Evolutionary conservation across 495 filamentous ascomycete genomes (phyloP), one percentile per base, ranked within the genome.

Genomic region (Hypoxylon trugodes): DNA sequence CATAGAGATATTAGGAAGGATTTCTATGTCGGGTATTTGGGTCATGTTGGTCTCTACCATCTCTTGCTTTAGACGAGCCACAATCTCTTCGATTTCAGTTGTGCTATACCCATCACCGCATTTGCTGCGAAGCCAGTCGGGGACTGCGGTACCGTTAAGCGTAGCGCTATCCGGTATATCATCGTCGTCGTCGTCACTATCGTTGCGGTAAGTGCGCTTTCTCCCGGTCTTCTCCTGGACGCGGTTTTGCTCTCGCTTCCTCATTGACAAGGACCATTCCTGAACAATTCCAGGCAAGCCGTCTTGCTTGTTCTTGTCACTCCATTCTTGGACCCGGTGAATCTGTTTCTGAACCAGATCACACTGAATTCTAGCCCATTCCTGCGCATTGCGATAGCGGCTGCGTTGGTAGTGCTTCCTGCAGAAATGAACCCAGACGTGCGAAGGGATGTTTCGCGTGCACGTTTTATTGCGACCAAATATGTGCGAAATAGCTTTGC

Each of bases 391-490:
- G 0, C 88, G 80, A 69, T 93, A 95, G 0, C 87, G 79, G 28
- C 74, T 79, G 0, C 90, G 87, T 73, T 96, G 92, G 73, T 96
- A 96, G 66, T 94, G 89, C 68, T 93, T 95, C 1, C 92, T 83
- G 68, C 93, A 96, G 66, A 83, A 87, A 41, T 86, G 81, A 0
- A 89, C 81, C 90, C 89, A 94, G 12, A 89, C 77, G 0, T 81
- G 53, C 0, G 78, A 61, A 0, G 90, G 89, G 36, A 96, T 87
- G 3, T 76, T 73, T 12, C 86, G 82, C 0, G 92, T 96, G 35
- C 83, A 85, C 1, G 77, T 74, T 74, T 96, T 96, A 79, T 96
- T 96, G 9, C 92, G 84, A n/a, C 92, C 92, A 67, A 96, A 95
- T 57, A 93, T 81, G 61, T 96, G 90, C 0, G 90, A 92, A 25